These are phyloP conservation scores for Lenwebbia sp. DNA, from an alignment of 345 rosid genomes.

Conservation along the genomic window DNA sequence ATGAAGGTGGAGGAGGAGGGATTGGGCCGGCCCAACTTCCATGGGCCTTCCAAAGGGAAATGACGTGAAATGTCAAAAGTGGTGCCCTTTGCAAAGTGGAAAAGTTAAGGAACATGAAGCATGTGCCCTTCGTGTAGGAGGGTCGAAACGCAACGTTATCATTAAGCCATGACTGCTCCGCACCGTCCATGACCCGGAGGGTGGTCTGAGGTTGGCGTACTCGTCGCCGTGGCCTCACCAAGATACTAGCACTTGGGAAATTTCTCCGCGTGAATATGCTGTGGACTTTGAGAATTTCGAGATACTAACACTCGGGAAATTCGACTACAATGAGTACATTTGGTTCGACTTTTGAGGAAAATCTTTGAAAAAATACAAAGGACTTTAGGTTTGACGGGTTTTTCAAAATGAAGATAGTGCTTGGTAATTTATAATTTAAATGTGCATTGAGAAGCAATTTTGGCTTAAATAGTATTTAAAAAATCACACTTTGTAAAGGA, in stretches of 20 bases:
- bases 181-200: neutral
- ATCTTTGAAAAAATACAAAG: neutral
- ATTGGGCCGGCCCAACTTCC: neutral
- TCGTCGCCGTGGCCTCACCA: neutral
- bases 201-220: neutral
- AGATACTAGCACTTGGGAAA: neutral
- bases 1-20: neutral
- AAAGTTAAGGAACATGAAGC: neutral
- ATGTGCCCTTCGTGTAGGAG: accelerated
- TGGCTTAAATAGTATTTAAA: neutral
- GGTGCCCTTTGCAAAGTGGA: neutral
- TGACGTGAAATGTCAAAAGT: neutral
- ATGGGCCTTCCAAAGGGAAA: neutral
- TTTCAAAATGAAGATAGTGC: neutral
- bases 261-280: neutral
- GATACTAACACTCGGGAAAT: neutral
- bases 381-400: neutral
- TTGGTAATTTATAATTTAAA: neutral
- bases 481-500: neutral
- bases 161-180: neutral
- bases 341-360: accelerated
- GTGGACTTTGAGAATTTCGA: neutral
- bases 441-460: neutral
- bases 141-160: neutral
- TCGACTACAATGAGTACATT: neutral